Evolutionary conservation across 306 rosid genomes (phyloP).

Genomic region (Vigna mungo): DNA sequence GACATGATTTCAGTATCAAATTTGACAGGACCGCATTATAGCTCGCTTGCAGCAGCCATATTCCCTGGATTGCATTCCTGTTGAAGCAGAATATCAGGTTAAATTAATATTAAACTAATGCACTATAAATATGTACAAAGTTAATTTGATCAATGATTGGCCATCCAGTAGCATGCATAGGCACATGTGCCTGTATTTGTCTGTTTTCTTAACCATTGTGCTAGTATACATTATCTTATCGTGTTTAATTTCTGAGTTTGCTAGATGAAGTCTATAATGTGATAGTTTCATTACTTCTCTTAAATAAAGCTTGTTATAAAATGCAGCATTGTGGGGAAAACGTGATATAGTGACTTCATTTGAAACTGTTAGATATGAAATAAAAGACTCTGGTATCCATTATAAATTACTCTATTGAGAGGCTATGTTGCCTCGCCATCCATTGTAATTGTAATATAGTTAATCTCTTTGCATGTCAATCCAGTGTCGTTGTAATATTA

Average conservation of each 20-base stretch:
- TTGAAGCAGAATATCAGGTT: constrained; percentile 99
- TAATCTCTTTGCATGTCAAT: constrained; percentile 20
- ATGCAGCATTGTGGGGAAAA: background rate
- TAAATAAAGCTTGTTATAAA: constrained; percentile 30
- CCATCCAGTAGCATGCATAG: constrained; percentile 12
- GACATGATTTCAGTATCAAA: constrained; percentile 25
- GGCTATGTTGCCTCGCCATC: constrained; percentile 9
- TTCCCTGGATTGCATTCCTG: constrained; percentile 96
- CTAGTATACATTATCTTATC: background rate
- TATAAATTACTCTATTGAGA: background rate
- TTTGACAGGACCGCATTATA: constrained; percentile 88
- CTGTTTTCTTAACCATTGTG: background rate
- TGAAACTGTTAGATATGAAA: constrained; percentile 7
- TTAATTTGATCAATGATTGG: constrained; percentile 8
- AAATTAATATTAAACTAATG: background rate
- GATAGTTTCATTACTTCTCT: constrained; percentile 5
- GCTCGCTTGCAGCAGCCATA: constrained; percentile 98
- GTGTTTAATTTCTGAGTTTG: constrained; percentile 7
- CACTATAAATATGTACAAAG: background rate
- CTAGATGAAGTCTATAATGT: constrained; percentile 1
- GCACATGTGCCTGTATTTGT: background rate
- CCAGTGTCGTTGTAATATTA: background rate
- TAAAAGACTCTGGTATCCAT: background rate
- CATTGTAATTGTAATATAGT: constrained; percentile 7
- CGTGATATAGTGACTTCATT: constrained; percentile 2